Percentiles rank a stretch among this genome's conserved stretches.
phyloP scores from a whole-genome alignment of 345 rosid species.

The Conringia planisiliqua region DNA sequence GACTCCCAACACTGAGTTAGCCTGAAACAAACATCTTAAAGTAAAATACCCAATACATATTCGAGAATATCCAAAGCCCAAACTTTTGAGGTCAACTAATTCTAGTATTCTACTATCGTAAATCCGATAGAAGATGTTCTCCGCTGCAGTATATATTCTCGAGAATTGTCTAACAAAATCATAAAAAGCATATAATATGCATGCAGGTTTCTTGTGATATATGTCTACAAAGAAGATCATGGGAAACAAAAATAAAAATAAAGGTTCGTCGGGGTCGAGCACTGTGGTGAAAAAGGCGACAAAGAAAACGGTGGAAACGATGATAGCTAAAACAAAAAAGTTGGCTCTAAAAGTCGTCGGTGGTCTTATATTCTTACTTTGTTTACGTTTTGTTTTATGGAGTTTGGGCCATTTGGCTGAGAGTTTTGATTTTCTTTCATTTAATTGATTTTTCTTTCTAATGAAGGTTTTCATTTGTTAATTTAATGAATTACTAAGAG shows the following conservation, averaged over 20 bases:
- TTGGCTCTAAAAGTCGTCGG: background rate
- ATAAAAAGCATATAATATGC: background rate
- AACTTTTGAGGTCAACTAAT: background rate
- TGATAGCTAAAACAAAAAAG: background rate
- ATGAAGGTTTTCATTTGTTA: background rate
- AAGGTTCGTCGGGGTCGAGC: background rate
- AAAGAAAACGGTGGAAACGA: slow-evolving; percentile 1
- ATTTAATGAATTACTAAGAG: background rate
- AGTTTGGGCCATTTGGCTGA: background rate
- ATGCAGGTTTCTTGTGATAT: background rate
- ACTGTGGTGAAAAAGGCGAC: background rate
- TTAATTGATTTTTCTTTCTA: background rate
- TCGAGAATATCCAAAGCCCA: background rate
- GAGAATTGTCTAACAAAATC: background rate
- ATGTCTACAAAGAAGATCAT: background rate
- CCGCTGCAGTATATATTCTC: background rate
- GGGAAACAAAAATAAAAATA: background rate
- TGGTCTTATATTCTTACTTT: background rate
- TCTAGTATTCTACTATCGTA: background rate
- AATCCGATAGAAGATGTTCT: background rate
- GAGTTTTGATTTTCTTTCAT: background rate
- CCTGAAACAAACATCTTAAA: background rate
- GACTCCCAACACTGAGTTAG: background rate
- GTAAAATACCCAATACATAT: background rate
- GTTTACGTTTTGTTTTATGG: background rate